A percentile compares a stretch with the other conserved stretches of the same genome.
Evolutionary conservation across 139 green algal species (phyloP).

Genomic region (Trebouxia sp.): DNA sequence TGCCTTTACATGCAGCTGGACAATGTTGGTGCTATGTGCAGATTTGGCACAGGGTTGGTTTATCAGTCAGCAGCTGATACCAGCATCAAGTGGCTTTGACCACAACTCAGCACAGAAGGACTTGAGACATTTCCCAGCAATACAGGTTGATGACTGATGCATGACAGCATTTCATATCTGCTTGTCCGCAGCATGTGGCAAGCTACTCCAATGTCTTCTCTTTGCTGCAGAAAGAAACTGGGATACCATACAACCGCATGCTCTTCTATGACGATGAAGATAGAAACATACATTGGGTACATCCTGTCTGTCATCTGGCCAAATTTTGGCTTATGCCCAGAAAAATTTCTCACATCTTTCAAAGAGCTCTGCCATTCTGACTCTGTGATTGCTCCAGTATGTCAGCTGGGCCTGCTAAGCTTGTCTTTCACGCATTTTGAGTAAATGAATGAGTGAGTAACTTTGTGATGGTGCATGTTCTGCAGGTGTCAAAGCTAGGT

Average conservation of each 20-base stretch:
- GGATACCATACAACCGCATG: slow-evolving; percentile 36
- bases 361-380: too few relatives aligned
- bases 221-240: slow-evolving; percentile 29
- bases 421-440: too few relatives aligned
- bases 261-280: slow-evolving; percentile 51
- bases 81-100: slow-evolving; percentile 35
- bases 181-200: too few relatives aligned
- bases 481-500: slow-evolving; percentile 28
- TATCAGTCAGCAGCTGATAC: slow-evolving; percentile 44
- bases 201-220: too few relatives aligned
- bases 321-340: too few relatives aligned
- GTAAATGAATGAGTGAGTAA: too few relatives aligned
- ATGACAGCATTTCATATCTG: too few relatives aligned
- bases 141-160: slow-evolving; percentile 20
- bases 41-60: slow-evolving; percentile 3
- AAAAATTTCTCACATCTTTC: neutral
- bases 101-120: slow-evolving; percentile 40
- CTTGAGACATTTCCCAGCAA: slow-evolving; percentile 37
- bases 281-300: slow-evolving; percentile 38
- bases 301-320: too few relatives aligned
- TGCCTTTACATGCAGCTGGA: neutral
- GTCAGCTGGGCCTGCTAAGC: too few relatives aligned
- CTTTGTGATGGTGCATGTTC: neutral
- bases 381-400: too few relatives aligned
- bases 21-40: neutral